Conservation (phyloP, 179 eudicot genomes). For the Vitellaria paradoxa region DNA sequence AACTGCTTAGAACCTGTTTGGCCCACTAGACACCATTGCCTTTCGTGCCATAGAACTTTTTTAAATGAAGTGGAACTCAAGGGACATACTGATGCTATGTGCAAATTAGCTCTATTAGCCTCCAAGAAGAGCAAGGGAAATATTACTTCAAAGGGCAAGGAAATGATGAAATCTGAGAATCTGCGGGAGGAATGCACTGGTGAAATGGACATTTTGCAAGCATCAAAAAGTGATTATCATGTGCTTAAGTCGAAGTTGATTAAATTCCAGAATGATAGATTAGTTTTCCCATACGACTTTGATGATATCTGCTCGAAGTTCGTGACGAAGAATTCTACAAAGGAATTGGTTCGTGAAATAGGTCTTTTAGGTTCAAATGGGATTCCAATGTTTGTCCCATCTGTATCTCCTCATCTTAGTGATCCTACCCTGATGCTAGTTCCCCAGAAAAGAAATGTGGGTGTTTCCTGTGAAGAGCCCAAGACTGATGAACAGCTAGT, state of each 20-base stretch:
- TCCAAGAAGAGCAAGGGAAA: conserved; percentile 31
- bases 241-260: conserved; percentile 27
- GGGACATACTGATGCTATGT: conserved; percentile 36
- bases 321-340: conserved; percentile 44
- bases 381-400: conserved; percentile 37
- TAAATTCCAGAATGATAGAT: conserved; percentile 29
- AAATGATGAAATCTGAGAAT: conserved; percentile 21
- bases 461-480: conserved; percentile 12
- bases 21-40: conserved; percentile 55
- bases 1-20: conserved; percentile 67
- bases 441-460: conserved; percentile 22
- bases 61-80: conserved; percentile 34
- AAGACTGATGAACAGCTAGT: conserved; percentile 25
- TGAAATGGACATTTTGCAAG: conserved; percentile 20
- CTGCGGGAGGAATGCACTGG: conserved; percentile 13
- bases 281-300: conserved; percentile 41
- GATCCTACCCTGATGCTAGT: conserved; percentile 40
- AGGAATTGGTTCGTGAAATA: conserved; percentile 52
- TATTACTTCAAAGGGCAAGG: conserved; percentile 23
- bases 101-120: conserved; percentile 26
- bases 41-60: conserved; percentile 57
- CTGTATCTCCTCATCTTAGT: conserved; percentile 37
- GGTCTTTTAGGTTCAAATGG: conserved; percentile 64
- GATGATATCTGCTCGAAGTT: conserved; percentile 57
- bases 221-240: conserved; percentile 25